These are phyloP conservation scores for Erythrobasidium hasegawianum DNA, from an alignment of 1,284 basidiomycete genomes.

Conservation along the genomic window DNA sequence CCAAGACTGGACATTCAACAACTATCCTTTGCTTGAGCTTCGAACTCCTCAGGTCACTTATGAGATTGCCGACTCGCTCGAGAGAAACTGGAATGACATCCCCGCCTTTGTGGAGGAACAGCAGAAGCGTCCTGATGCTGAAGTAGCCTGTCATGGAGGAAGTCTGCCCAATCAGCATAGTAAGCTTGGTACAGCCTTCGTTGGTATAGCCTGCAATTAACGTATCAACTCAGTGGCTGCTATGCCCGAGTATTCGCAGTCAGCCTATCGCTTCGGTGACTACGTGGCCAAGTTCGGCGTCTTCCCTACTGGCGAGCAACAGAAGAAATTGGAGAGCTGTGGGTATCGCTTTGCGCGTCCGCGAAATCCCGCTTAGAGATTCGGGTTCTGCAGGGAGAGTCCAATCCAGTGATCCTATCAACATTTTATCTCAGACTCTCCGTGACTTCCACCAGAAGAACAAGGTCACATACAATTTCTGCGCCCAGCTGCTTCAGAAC, in stretches of 20 bases:
- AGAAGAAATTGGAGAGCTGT: slow-evolving; percentile 34
- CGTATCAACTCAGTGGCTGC: slow-evolving; percentile 30
- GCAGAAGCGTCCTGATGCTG: slow-evolving; percentile 42
- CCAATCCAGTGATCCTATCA: slow-evolving; percentile 34
- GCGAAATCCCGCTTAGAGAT: no score
- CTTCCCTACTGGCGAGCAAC: slow-evolving; percentile 38
- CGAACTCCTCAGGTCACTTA: slow-evolving; percentile 35
- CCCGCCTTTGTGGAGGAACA: slow-evolving; percentile 38
- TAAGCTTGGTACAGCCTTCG: neutral
- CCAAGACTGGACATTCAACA: slow-evolving; percentile 46
- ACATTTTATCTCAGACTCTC: slow-evolving; percentile 37
- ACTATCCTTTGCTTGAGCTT: slow-evolving; percentile 39
- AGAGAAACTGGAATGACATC: slow-evolving; percentile 34
- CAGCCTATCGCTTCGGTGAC: slow-evolving; percentile 44
- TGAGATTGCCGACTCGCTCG: slow-evolving; percentile 35
- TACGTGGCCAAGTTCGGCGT: slow-evolving; percentile 45
- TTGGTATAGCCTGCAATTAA: neutral
- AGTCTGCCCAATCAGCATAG: slow-evolving; percentile 40
- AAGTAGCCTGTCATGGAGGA: slow-evolving; percentile 42
- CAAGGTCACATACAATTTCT: slow-evolving; percentile 42
- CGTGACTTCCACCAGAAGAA: slow-evolving; percentile 39
- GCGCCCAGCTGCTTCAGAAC: slow-evolving; percentile 44
- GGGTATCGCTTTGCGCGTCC: neutral
- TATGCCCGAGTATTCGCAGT: slow-evolving; percentile 43
- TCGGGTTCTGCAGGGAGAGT: slow-evolving; percentile 22